phyloP scores from a whole-genome alignment of 148 eudicot genomes.

The Camellia granthamiana region DNA sequence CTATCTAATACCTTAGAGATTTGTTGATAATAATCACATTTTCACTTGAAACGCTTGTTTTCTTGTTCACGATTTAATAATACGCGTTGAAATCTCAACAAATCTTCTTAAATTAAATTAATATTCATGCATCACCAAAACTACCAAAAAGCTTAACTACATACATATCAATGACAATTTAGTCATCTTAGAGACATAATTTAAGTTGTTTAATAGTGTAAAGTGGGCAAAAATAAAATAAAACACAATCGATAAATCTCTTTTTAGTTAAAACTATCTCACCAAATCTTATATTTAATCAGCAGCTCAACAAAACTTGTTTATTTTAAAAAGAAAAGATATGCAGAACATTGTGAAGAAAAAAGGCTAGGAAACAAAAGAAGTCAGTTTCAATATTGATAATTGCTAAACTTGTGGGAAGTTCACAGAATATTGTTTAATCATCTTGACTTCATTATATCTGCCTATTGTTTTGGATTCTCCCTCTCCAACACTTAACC shows the following conservation, averaged over 20 bases:
- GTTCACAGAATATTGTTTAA: neutral
- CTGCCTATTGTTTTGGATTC: neutral
- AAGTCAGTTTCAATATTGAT: neutral
- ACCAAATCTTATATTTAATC: constrained; percentile 9
- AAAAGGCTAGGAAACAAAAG: constrained; percentile 1
- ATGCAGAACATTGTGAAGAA: neutral
- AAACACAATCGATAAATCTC: neutral
- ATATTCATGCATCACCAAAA: constrained; percentile 1
- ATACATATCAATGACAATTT: neutral
- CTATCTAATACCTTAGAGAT: neutral
- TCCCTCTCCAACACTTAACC: neutral
- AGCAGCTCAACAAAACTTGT: neutral
- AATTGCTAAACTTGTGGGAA: neutral
- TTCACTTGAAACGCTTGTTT: constrained; percentile 12
- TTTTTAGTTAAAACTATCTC: neutral
- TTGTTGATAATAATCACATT: neutral
- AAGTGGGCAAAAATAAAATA: neutral
- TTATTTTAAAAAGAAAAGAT: neutral
- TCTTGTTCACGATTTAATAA: neutral
- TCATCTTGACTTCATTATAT: neutral
- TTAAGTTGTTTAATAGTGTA: neutral
- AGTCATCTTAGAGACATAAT: neutral
- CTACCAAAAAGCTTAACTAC: constrained; percentile 5
- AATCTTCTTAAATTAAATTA: neutral
- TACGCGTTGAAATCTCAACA: neutral